A percentile compares a stretch with the other conserved stretches of the same genome.
phyloP scores from a whole-genome alignment of 345 rosid genomes.

The Firmiana major region DNA sequence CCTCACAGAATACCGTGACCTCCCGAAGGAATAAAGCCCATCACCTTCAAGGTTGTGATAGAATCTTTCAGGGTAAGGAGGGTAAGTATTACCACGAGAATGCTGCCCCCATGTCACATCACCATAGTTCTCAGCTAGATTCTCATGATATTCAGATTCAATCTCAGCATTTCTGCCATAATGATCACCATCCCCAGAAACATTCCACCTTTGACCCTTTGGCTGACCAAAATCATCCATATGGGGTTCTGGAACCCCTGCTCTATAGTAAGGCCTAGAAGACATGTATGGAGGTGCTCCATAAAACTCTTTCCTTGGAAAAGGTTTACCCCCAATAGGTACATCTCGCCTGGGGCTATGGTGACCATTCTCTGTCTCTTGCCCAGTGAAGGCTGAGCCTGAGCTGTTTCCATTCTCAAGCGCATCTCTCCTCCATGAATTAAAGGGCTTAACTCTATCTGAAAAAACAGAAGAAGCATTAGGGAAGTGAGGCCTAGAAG shows the following conservation, averaged over 20 bases:
- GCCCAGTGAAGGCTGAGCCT: slow-evolving; percentile 39
- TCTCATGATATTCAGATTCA: slow-evolving; percentile 69
- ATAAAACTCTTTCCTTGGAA: slow-evolving; percentile 54
- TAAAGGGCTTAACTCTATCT: slow-evolving; percentile 53
- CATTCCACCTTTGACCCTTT: slow-evolving; percentile 70
- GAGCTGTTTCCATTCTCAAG: slow-evolving; percentile 59
- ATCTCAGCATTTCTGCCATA: slow-evolving; percentile 55
- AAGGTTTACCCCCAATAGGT: slow-evolving; percentile 41
- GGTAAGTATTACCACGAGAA: slow-evolving; percentile 47
- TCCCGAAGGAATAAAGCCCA: slow-evolving; percentile 67
- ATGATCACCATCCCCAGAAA: slow-evolving; percentile 61
- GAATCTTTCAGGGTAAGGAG: slow-evolving; percentile 51
- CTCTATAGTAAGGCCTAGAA: slow-evolving; percentile 42
- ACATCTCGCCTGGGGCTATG: slow-evolving; percentile 56
- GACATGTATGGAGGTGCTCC: slow-evolving; percentile 58
- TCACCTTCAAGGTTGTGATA: slow-evolving; percentile 65
- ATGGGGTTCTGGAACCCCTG: slow-evolving; percentile 52
- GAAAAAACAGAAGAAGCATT: slow-evolving; percentile 47
- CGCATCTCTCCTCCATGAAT: slow-evolving; percentile 74
- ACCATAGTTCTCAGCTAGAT: slow-evolving; percentile 57
- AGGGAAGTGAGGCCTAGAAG: slow-evolving; percentile 41
- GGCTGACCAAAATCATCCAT: slow-evolving; percentile 45
- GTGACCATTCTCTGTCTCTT: slow-evolving; percentile 48
- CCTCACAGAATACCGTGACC: slow-evolving; percentile 72
- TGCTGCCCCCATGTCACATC: slow-evolving; percentile 70